These are phyloP conservation scores for Dichotomopilus funicola DNA, from an alignment of 2,329 filamentous ascomycete species.

Conservation along the genomic window DNA sequence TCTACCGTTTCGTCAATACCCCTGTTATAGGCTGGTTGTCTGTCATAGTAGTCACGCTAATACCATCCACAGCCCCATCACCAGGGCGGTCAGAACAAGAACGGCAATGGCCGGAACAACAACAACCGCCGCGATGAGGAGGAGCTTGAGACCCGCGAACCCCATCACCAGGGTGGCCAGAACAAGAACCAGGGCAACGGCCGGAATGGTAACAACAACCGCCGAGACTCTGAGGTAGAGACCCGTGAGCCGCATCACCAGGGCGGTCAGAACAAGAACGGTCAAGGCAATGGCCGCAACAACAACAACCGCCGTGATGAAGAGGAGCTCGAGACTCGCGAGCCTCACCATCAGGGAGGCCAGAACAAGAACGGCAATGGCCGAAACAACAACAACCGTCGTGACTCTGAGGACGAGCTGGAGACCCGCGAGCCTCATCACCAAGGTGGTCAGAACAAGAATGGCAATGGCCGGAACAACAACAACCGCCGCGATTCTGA, in stretches of 20 bases:
- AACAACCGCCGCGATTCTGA: background rate
- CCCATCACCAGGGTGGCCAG: background rate
- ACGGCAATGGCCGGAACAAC: background rate
- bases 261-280: background rate
- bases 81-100: background rate
- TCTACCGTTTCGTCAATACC: background rate
- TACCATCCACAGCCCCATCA: background rate
- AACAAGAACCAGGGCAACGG: background rate
- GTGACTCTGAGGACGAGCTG: background rate
- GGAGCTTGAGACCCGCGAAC: background rate
- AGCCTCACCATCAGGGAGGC: background rate
- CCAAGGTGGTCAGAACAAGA: too few species aligned
- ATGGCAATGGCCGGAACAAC: background rate
- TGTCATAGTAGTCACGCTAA: background rate
- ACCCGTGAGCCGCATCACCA: too few species aligned
- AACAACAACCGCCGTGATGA: background rate
- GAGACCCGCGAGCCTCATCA: too few species aligned
- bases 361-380: background rate
- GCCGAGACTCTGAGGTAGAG: background rate
- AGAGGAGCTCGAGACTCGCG: background rate
- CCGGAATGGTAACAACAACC: background rate
- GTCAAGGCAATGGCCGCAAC: background rate
- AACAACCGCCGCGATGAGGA: background rate
- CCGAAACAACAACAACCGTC: background rate
- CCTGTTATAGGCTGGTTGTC: background rate